Conservation (phyloP, 73 alveolate species). For the Uronychia setigera region DNA sequence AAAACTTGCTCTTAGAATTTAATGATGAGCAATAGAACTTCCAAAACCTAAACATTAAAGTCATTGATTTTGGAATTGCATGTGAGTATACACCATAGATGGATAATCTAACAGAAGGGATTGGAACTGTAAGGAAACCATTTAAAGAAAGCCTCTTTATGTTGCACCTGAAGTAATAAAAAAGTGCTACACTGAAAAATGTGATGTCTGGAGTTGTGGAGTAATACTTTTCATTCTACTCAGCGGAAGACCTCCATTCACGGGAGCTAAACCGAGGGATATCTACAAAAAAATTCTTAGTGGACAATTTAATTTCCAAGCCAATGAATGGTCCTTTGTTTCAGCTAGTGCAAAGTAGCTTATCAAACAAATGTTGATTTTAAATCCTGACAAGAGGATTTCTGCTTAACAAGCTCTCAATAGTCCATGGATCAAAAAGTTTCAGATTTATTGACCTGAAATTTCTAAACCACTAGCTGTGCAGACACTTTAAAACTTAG, state of each 20-base stretch:
- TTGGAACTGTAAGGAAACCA: background rate
- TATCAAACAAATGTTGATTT: slow-evolving; percentile 17
- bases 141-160: background rate
- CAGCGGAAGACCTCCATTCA: slow-evolving; percentile 43
- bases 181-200: background rate
- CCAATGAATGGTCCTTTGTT: slow-evolving; percentile 1
- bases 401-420: slow-evolving; percentile 65
- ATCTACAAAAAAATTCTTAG: slow-evolving; percentile 1
- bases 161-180: background rate
- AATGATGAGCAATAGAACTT: background rate
- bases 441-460: background rate
- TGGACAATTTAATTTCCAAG: background rate
- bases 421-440: slow-evolving; percentile 71
- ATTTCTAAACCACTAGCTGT: background rate
- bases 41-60: slow-evolving; percentile 1
- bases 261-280: slow-evolving; percentile 2
- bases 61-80: slow-evolving; percentile 21
- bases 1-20: slow-evolving; percentile 56
- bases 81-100: background rate
- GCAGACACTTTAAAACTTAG: slow-evolving; percentile 12
- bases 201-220: slow-evolving; percentile 56
- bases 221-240: slow-evolving; percentile 36
- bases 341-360: slow-evolving; percentile 26
- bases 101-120: background rate
- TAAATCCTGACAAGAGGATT: slow-evolving; percentile 66